Percentiles rank a stretch among this genome's conserved stretches.
Evolutionary conservation across 305 asterid genomes (phyloP).

Genomic region (Solanum hybrid): DNA sequence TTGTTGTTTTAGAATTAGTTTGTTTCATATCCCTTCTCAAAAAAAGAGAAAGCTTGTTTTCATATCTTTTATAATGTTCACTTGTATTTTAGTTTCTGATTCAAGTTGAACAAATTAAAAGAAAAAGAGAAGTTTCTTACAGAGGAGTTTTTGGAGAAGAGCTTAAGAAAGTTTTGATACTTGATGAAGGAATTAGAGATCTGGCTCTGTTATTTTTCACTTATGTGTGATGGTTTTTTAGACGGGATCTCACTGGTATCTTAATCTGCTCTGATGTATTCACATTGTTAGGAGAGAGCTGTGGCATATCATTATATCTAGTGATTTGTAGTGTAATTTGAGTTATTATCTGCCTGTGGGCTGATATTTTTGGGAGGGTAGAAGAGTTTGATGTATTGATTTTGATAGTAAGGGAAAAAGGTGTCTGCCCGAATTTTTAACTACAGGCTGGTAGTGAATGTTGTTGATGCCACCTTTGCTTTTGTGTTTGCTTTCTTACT

Average conservation of each 20-base stretch:
- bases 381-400: background rate
- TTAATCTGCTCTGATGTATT: background rate
- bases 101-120: background rate
- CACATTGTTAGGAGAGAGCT: background rate
- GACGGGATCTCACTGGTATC: background rate
- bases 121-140: background rate
- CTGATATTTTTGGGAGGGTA: background rate
- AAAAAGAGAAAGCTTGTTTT: background rate
- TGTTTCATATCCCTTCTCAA: background rate
- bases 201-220: background rate
- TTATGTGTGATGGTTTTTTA: background rate
- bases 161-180: background rate
- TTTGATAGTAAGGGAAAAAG: background rate
- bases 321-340: background rate
- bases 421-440: background rate
- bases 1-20: background rate
- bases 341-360: background rate
- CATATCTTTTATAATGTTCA: background rate
- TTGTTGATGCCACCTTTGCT: background rate
- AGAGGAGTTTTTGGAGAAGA: background rate
- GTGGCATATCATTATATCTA: background rate
- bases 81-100: background rate
- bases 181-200: background rate
- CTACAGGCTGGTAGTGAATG: background rate
- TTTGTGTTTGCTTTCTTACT: background rate